Conservation (phyloP, 2,329 filamentous ascomycete species). For the Ramichloridium luteum region DNA sequence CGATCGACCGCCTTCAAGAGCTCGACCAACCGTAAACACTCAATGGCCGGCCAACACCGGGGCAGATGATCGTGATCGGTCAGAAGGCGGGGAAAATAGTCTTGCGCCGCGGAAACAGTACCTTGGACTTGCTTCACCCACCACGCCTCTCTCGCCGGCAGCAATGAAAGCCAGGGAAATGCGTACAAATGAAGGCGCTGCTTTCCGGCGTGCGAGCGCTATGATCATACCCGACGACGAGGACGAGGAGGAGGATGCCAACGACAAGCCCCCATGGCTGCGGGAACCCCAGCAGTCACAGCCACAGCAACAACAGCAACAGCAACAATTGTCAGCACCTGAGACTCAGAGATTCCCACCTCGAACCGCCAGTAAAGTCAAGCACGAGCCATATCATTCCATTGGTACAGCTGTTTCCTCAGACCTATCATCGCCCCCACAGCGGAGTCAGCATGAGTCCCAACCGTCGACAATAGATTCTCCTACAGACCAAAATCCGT, state of each 20-base stretch:
- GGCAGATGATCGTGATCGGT: no score
- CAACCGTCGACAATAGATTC: constrained; percentile 7
- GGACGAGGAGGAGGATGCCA: constrained; percentile 12
- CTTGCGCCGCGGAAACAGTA: constrained; percentile 2
- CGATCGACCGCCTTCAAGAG: neutral
- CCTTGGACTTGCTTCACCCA: constrained; percentile 5
- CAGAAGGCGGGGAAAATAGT: neutral
- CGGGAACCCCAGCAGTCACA: no score
- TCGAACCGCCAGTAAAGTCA: no score
- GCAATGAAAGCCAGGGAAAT: constrained; percentile 16
- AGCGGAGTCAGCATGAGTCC: no score
- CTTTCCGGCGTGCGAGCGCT: constrained; percentile 21
- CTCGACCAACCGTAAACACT: neutral
- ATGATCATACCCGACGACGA: constrained; percentile 16
- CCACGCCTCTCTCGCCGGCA: constrained; percentile 12
- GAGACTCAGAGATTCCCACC: no score
- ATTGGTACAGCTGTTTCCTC: no score
- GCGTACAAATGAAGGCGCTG: constrained; percentile 21
- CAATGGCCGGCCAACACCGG: no score
- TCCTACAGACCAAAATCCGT: constrained; percentile 10
- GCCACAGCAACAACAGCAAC: no score
- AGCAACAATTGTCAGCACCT: no score
- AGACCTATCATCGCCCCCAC: no score
- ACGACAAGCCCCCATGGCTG: no score
- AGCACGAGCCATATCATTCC: no score